Evolutionary conservation across 805 yeast species (phyloP).

Genomic region (Saturnispora silvae): DNA sequence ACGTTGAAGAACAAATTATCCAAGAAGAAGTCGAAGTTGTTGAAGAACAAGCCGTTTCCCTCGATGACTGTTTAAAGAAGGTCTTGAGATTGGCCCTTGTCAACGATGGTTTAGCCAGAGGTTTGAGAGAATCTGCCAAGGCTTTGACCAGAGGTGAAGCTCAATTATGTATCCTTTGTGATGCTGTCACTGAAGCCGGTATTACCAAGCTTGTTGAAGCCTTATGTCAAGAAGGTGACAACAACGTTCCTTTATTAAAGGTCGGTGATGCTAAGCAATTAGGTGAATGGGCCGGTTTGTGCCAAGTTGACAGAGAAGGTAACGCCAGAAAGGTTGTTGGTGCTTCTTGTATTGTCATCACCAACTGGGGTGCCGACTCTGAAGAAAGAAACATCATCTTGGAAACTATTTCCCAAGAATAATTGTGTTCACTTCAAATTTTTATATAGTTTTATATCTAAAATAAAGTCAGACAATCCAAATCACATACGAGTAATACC

Average conservation of each 20-base stretch:
- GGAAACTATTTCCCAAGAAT: constrained; percentile 90
- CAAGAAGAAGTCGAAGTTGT: constrained; percentile 68
- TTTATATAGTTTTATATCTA: too few relatives aligned
- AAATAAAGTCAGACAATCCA: background rate
- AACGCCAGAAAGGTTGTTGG: constrained; percentile 99
- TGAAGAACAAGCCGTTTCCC: constrained; percentile 80
- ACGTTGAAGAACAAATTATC: constrained; percentile 81
- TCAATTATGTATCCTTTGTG: constrained; percentile 93
- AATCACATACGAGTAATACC: too few relatives aligned
- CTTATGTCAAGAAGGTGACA: constrained; percentile 95
- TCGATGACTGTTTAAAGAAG: constrained; percentile 97
- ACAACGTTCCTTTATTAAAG: constrained; percentile 95
- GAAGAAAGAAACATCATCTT: constrained; percentile 93
- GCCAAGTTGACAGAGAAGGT: constrained; percentile 99
- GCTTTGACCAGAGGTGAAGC: constrained; percentile 97
- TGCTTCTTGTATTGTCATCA: constrained; percentile 98
- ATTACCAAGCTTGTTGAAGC: constrained; percentile 98
- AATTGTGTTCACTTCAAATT: constrained; percentile 22
- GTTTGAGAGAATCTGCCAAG: constrained; percentile 99
- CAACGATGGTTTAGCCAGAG: constrained; percentile 99
- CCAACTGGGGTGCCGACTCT: constrained; percentile 99
- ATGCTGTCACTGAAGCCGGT: constrained; percentile 95
- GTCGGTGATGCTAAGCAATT: constrained; percentile 98
- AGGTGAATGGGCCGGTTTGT: constrained; percentile 99
- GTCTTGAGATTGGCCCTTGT: constrained; percentile 96